Evolutionary conservation across 805 yeast genomes (phyloP).

Genomic region (Kodamaea leandrae): DNA sequence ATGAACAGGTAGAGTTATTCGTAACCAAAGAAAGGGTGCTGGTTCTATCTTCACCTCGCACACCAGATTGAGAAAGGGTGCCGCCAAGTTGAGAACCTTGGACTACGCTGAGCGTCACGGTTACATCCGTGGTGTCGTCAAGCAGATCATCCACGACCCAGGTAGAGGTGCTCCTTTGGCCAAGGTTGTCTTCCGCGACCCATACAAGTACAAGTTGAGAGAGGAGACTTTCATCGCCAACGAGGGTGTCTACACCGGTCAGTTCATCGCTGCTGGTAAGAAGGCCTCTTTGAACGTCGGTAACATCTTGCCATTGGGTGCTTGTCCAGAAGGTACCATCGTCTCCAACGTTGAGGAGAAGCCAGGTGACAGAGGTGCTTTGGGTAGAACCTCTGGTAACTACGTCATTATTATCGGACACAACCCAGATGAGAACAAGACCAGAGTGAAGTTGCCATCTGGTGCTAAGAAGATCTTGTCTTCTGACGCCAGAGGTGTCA

Average conservation of each 20-base stretch:
- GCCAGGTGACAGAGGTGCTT: slow-evolving; percentile 99
- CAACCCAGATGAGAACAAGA: slow-evolving; percentile 98
- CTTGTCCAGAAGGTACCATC: slow-evolving; percentile 99
- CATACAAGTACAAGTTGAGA: slow-evolving; percentile 97
- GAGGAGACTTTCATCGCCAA: slow-evolving; percentile 98
- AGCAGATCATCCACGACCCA: slow-evolving; percentile 98
- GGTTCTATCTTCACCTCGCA: slow-evolving; percentile 99
- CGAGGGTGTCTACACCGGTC: slow-evolving; percentile 99
- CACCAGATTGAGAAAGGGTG: slow-evolving; percentile 99
- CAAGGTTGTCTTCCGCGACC: slow-evolving; percentile 96
- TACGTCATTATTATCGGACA: slow-evolving; percentile 98
- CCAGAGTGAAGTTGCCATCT: slow-evolving; percentile 98
- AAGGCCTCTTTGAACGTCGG: slow-evolving; percentile 96
- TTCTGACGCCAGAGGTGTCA: slow-evolving; percentile 98
- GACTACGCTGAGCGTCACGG: slow-evolving; percentile 99
- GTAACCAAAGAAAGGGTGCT: slow-evolving; percentile 99
- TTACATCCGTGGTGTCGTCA: slow-evolving; percentile 98
- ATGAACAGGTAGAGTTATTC: slow-evolving; percentile 92
- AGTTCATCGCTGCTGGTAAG: slow-evolving; percentile 98
- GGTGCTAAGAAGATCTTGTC: slow-evolving; percentile 97
- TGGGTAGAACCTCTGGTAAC: slow-evolving; percentile 99
- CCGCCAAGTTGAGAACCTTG: slow-evolving; percentile 99
- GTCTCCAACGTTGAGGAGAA: slow-evolving; percentile 97
- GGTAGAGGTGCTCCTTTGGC: slow-evolving; percentile 99
- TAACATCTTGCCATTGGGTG: slow-evolving; percentile 94